Percentiles rank a stretch among this genome's conserved stretches.
Evolutionary conservation across 306 rosid species (phyloP).

Genomic region (Quercus agrifolia): DNA sequence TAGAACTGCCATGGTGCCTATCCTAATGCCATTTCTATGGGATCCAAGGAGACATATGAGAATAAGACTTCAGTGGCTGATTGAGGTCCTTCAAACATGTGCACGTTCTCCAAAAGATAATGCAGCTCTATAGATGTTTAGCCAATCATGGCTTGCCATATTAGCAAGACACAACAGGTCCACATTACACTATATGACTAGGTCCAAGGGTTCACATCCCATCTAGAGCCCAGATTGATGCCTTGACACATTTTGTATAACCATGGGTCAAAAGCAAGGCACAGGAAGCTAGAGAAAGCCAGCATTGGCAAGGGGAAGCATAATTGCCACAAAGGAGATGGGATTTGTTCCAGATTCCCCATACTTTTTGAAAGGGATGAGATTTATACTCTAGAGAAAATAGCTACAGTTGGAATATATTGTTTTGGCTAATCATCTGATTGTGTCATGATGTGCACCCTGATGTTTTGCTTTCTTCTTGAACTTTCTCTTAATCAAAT

Average conservation of each 20-base stretch:
- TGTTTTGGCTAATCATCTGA: neutral
- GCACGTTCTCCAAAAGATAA: neutral
- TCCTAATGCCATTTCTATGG: neutral
- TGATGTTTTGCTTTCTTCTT: no score
- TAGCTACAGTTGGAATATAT: neutral
- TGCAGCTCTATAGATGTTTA: neutral
- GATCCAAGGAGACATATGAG: neutral
- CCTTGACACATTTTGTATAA: neutral
- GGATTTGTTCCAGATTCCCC: neutral
- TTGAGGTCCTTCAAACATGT: neutral
- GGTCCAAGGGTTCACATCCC: neutral
- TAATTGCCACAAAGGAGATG: neutral
- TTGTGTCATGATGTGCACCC: no score
- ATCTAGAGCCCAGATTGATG: neutral
- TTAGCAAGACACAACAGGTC: neutral
- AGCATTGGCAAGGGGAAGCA: neutral
- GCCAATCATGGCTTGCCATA: neutral
- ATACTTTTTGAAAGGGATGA: neutral
- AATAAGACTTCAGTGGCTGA: neutral
- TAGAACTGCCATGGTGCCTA: neutral
- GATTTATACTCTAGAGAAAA: neutral
- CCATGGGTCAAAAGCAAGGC: neutral
- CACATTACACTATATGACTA: neutral
- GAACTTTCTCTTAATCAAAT: no score
- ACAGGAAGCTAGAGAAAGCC: neutral